Evolutionary conservation across 768 basidiomycete species (phyloP).

Genomic region (Russula olivacea): DNA sequence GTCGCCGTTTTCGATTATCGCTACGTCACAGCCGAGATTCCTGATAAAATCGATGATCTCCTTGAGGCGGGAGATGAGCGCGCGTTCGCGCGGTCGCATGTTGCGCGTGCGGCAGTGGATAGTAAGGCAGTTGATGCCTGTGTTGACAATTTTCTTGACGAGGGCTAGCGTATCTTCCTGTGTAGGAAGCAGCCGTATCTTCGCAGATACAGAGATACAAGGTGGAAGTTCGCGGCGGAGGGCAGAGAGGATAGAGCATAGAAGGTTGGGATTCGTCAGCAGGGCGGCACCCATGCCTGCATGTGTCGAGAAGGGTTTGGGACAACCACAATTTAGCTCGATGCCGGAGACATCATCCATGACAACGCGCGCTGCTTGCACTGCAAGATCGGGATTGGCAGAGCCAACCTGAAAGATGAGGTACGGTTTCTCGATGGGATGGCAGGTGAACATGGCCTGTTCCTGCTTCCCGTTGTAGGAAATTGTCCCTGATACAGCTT

Average conservation of each 20-base stretch:
- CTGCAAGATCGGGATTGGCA: constrained; percentile 81
- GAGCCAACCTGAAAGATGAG: constrained; percentile 96
- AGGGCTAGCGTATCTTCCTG: constrained; percentile 86
- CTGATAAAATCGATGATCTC: constrained; percentile 87
- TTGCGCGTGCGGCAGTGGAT: constrained; percentile 92
- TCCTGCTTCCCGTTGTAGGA: constrained; percentile 79
- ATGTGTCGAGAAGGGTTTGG: constrained; percentile 91
- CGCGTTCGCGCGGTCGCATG: constrained; percentile 80
- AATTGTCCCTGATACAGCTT: constrained; percentile 81
- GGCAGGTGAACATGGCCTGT: constrained; percentile 77
- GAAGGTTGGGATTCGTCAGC: constrained; percentile 82
- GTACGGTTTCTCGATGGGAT: constrained; percentile 91
- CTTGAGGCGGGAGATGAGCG: constrained; percentile 67
- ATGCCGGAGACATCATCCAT: constrained; percentile 87
- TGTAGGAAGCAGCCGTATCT: constrained; percentile 82
- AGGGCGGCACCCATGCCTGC: constrained; percentile 96
- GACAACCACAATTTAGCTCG: constrained; percentile 97
- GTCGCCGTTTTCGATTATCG: constrained; percentile 93
- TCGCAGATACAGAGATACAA: constrained; percentile 85
- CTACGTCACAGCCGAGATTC: constrained; percentile 66
- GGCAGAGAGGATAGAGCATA: constrained; percentile 82
- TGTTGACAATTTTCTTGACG: constrained; percentile 81
- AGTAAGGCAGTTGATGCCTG: constrained; percentile 84
- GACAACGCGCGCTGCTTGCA: constrained; percentile 84
- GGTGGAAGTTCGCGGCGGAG: constrained; percentile 66